Conservation (phyloP, 2,329 filamentous ascomycete genomes). For the Aspergillus awamori region DNA sequence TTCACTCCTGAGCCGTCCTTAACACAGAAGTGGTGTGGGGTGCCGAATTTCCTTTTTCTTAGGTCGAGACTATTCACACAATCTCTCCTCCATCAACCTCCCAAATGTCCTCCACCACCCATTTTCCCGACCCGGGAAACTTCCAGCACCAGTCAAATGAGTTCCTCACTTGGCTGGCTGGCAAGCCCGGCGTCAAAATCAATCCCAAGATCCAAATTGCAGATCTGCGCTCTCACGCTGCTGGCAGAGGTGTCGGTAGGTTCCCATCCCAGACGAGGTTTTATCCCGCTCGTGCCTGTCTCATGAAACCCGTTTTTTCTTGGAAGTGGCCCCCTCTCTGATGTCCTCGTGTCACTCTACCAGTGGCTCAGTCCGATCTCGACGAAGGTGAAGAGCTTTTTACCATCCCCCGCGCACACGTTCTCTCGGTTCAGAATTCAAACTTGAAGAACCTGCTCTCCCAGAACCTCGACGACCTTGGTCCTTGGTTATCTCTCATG, state of each 20-base stretch:
- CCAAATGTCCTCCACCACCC: constrained; percentile 40
- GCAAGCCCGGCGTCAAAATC: constrained; percentile 55
- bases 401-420: constrained; percentile 70
- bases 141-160: constrained; percentile 52
- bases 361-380: constrained; percentile 73
- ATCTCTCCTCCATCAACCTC: constrained; percentile 14
- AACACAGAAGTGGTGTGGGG: neutral
- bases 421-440: constrained; percentile 75
- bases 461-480: constrained; percentile 54
- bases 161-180: constrained; percentile 62
- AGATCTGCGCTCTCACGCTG: constrained; percentile 59
- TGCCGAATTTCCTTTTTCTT: constrained; percentile 15
- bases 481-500: constrained; percentile 64
- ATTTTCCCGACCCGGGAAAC: constrained; percentile 38
- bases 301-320: constrained; percentile 14
- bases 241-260: constrained; percentile 67
- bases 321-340: constrained; percentile 23
- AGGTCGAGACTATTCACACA: constrained; percentile 16
- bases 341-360: constrained; percentile 18
- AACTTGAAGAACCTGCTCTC: constrained; percentile 63
- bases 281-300: constrained; percentile 19
- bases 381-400: constrained; percentile 76
- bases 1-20: neutral
- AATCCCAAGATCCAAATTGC: constrained; percentile 61
- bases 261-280: constrained; percentile 29